Conservation (phyloP, 2,329 filamentous ascomycete species). For the Byssothecium circinans region DNA sequence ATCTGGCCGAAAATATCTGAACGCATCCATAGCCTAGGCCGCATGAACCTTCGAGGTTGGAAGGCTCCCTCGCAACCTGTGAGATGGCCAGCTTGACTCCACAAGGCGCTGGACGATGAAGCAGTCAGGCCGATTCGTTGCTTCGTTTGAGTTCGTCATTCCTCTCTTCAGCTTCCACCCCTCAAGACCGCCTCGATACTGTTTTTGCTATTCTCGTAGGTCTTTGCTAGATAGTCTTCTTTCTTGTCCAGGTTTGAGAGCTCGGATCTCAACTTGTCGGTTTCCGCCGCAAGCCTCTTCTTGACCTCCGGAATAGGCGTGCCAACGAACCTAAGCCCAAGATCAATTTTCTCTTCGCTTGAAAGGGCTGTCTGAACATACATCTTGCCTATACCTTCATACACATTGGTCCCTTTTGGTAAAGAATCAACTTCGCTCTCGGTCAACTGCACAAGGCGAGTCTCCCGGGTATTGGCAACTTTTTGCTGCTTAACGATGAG, state of each 20-base stretch:
- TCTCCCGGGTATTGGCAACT: slow-evolving; percentile 80
- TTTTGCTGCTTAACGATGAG: slow-evolving; percentile 82
- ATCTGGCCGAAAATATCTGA: too few relatives aligned
- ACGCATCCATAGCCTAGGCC: too few relatives aligned
- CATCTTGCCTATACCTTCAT: slow-evolving; percentile 98
- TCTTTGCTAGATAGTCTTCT: slow-evolving; percentile 90
- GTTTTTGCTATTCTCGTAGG: slow-evolving; percentile 88
- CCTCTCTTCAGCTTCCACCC: slow-evolving; percentile 24
- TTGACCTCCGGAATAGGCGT: slow-evolving; percentile 73
- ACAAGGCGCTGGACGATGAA: not conserved
- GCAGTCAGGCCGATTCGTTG: not conserved
- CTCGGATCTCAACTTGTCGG: slow-evolving; percentile 73
- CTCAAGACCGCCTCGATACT: slow-evolving; percentile 88
- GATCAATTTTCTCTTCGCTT: slow-evolving; percentile 1
- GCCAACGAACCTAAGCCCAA: slow-evolving; percentile 75
- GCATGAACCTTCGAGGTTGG: too few relatives aligned
- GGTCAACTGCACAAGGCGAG: slow-evolving; percentile 85
- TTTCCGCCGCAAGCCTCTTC: slow-evolving; percentile 74
- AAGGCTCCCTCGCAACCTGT: not conserved
- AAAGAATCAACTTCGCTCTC: slow-evolving; percentile 78
- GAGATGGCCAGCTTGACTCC: not conserved
- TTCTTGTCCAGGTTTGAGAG: slow-evolving; percentile 83
- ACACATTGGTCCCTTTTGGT: slow-evolving; percentile 75
- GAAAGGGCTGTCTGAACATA: slow-evolving; percentile 43
- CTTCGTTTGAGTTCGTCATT: not conserved